These are phyloP conservation scores for Przewalskia tangutica DNA, from an alignment of 257 asterid genomes.

Conservation along the genomic window DNA sequence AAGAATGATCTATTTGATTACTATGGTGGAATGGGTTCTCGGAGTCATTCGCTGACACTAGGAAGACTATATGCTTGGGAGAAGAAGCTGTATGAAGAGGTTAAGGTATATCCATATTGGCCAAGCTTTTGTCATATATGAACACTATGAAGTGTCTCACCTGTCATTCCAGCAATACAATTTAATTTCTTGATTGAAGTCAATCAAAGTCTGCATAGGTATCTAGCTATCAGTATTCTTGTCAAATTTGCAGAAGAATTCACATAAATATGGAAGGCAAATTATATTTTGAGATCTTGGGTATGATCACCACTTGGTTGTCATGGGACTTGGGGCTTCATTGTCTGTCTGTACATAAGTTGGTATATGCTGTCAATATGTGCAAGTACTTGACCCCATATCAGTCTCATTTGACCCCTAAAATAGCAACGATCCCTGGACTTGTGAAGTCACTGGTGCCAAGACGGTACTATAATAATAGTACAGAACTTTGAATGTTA, in stretches of 20 bases:
- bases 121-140: background rate
- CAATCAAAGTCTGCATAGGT: too few relatives aligned
- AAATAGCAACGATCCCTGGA: background rate
- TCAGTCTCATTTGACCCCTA: background rate
- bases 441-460: background rate
- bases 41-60: conserved; percentile 79
- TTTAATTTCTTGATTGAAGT: too few relatives aligned
- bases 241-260: background rate
- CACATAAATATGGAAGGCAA: background rate
- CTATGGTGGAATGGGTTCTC: conserved; percentile 80
- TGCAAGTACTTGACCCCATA: background rate
- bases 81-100: conserved; percentile 80
- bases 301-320: background rate
- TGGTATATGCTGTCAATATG: background rate
- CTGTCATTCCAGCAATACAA: background rate
- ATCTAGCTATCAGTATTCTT: background rate
- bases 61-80: conserved; percentile 96
- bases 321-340: background rate
- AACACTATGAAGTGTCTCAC: background rate
- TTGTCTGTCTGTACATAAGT: background rate
- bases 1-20: conserved; percentile 71
- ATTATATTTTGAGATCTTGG: background rate
- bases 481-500: background rate
- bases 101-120: conserved; percentile 43
- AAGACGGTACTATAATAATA: background rate